These are phyloP conservation scores for Penicillium sp. DNA, from an alignment of 2,329 filamentous ascomycete genomes.

Conservation along the genomic window DNA sequence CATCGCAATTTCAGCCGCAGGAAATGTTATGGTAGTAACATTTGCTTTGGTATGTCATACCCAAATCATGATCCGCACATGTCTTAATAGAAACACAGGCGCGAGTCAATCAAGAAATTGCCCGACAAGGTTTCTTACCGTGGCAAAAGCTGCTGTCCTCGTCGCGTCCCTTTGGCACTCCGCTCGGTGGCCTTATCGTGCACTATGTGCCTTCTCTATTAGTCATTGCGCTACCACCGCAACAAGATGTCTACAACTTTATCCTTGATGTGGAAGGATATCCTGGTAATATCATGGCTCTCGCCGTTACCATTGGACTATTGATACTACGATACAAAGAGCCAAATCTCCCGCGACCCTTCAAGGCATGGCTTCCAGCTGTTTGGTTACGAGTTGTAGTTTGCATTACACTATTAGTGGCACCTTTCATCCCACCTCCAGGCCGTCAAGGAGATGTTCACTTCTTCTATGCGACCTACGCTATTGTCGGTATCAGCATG, in stretches of 20 bases:
- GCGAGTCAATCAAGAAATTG: constrained; percentile 71
- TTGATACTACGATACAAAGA: constrained; percentile 61
- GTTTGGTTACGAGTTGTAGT: constrained; percentile 58
- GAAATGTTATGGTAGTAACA: constrained; percentile 72
- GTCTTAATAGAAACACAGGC: constrained; percentile 47
- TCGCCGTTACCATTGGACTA: constrained; percentile 60
- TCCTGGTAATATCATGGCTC: constrained; percentile 60
- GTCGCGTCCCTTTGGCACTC: constrained; percentile 66
- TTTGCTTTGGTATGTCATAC: constrained; percentile 60
- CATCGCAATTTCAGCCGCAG: constrained; percentile 66
- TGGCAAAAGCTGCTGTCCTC: constrained; percentile 62
- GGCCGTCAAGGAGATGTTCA: constrained; percentile 47
- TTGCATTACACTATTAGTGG: constrained; percentile 56
- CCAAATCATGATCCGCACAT: not conserved
- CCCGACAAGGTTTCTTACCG: constrained; percentile 69
- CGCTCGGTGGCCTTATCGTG: constrained; percentile 66
- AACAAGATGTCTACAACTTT: constrained; percentile 68
- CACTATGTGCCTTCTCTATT: constrained; percentile 69
- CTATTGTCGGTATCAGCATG: constrained; percentile 50
- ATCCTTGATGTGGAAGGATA: constrained; percentile 73
- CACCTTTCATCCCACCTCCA: constrained; percentile 63
- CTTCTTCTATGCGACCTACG: constrained; percentile 56
- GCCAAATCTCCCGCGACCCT: constrained; percentile 63
- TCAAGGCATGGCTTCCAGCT: constrained; percentile 64
- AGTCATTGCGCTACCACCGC: constrained; percentile 65